Base-by-base conservation (phyloP, 495 filamentous ascomycete genomes). In the Penicillium macrosclerotiorum region DNA sequence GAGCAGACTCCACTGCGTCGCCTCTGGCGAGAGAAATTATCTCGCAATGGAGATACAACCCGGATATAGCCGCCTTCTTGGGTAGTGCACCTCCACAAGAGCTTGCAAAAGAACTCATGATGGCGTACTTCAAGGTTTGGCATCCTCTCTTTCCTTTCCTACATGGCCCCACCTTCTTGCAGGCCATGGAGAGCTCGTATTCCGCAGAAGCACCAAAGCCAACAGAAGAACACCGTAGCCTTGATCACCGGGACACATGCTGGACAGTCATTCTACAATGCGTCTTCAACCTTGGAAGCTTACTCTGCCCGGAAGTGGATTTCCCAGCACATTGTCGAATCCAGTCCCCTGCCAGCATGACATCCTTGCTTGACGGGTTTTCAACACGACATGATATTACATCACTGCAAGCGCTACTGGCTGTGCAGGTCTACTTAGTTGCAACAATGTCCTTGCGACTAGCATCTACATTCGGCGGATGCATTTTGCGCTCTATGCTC, bases 101-200 rank as follows among this genome's bases (percentile, higher is more conserved):
- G 3, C 26, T 55, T 4, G 62, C 62, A 1, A 59, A 55, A 20
- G 55, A 64, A 17, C 39, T 72, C 13, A 70, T 72, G 67, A 71
- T 71, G 65, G 45, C 57, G 26, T 72, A 70, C 25, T 71, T 71
- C 54, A 65, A 63, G 60, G 55, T 69, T 14, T 72, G 67, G 69
- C 75, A 78, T 62, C 68, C 72, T 34, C 47, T 76, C 27, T 77
- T 75, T 52, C 74, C 75, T 9, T 69, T 78, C 42, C 55, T 77
- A 8, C 74, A 78, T 42, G 71, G 74, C 11, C 72, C 73, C 9
- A 72, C 71, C 12, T 77, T 78, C 45, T 42, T 78, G 31, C 67
- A 65, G 43, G 63, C 64, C 9, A 68, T 76, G 64, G 70, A 75
- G 47, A 55, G 56, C 36, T 57, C 69, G 31, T 73, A 73, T 51